Base-by-base conservation (phyloP, 2,329 filamentous ascomycete species). In the Alternaria burnsii region DNA sequence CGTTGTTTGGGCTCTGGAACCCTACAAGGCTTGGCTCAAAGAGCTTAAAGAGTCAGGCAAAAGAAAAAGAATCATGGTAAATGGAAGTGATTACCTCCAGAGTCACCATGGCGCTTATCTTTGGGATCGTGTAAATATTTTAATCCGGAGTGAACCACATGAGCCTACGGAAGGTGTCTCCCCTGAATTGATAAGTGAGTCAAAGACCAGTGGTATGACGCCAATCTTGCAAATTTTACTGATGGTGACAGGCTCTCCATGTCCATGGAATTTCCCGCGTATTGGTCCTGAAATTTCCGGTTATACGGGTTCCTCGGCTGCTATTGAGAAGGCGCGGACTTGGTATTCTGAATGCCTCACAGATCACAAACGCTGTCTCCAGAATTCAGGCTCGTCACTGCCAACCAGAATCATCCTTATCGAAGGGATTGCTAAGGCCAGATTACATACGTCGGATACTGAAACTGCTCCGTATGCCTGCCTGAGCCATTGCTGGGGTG, bases 401-500 rank as follows among this genome's bases (percentile, higher is more conserved):
- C 57, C 57, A 3, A 55, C 52, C 7, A 55, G 57, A 3, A 22
- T 59, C 12, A 26, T 59, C 12, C 16, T 14, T 0, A 59, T 59
- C 14, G 20, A 51, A 8, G 28, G 44, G 9, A 30, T 10, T 4
- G 18, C 14, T 0, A 20, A n/a, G 24, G 48, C 55, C 6, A 48
- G 16, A 12, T 26, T 56, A 2, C 20, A 53, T 18, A 50, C 10
- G 6, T 28, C 56, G 1, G 8, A 22, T 2, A n/a, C 22, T 20
- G 46, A 56, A 41, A 1, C 28, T 18, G 60, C n/a, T n/a, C 1
- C 3, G 10, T 62, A 62, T 40, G 60, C 55, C 10, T 59, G 55
- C 42, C 42, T 62, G 0, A 62, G 60, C 30, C 36, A 62, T 44
- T 56, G 55, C 24, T 59, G 60, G 60, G 55, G 60, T 16, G 14